These are phyloP conservation scores for Senna tora DNA, from an alignment of 306 rosid species.

Conservation along the genomic window DNA sequence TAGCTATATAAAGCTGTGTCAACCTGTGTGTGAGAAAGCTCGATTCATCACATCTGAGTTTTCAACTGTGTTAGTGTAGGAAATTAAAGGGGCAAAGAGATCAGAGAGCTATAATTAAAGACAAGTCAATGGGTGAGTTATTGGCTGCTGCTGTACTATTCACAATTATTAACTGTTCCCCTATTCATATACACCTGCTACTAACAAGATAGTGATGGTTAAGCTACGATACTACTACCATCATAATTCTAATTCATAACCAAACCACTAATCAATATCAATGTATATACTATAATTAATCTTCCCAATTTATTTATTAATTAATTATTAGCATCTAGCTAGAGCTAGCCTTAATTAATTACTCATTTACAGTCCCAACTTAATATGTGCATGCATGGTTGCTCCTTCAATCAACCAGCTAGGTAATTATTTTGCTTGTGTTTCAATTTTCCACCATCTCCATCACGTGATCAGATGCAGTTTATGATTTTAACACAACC, in stretches of 20 bases:
- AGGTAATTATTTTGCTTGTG: not conserved
- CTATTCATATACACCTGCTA: slow-evolving; percentile 31
- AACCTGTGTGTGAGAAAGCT: too few relatives aligned
- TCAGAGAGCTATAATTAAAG: slow-evolving; percentile 25
- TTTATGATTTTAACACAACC: not conserved
- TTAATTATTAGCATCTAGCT: too few relatives aligned
- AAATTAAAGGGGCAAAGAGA: not conserved
- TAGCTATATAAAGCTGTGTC: too few relatives aligned
- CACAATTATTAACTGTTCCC: slow-evolving; percentile 43
- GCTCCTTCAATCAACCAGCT: slow-evolving; percentile 8
- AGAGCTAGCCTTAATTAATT: too few relatives aligned
- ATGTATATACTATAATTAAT: too few relatives aligned
- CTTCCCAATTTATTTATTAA: not conserved
- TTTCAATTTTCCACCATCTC: slow-evolving; percentile 11
- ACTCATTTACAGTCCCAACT: too few relatives aligned
- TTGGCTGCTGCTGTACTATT: slow-evolving; percentile 39
- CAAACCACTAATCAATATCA: too few relatives aligned
- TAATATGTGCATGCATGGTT: not conserved
- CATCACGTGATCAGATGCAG: not conserved
- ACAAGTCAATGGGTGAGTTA: slow-evolving; percentile 39
- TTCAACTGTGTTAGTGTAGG: not conserved
- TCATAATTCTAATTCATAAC: too few relatives aligned
- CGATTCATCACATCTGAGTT: too few relatives aligned
- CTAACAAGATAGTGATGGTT: slow-evolving; percentile 41
- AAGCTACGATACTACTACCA: not conserved